phyloP scores from a whole-genome alignment of 805 yeast species.

The Kodamaea lidongshanica region DNA sequence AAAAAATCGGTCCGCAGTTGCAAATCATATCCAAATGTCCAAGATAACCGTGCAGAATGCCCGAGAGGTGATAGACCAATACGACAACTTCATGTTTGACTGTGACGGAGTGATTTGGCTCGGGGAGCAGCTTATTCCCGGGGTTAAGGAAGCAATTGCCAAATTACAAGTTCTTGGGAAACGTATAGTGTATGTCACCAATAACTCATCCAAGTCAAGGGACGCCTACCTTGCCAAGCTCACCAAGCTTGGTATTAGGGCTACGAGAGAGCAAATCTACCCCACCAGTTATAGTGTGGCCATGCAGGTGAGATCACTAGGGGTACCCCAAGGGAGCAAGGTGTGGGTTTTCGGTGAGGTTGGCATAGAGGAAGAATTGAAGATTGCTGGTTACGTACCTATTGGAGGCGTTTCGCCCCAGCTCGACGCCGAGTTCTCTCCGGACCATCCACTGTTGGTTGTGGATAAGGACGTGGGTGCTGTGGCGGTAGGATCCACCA shows the following conservation, averaged over 20 bases:
- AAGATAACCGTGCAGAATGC: too few relatives aligned
- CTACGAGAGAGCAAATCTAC: slow-evolving; percentile 24
- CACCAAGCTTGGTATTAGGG: slow-evolving; percentile 23
- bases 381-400: slow-evolving; percentile 27
- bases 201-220: slow-evolving; percentile 33
- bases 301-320: slow-evolving; percentile 12
- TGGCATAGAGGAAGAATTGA: slow-evolving; percentile 33
- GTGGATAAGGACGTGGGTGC: slow-evolving; percentile 37
- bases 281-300: slow-evolving; percentile 38
- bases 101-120: slow-evolving; percentile 42
- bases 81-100: slow-evolving; percentile 36
- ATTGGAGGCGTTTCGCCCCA: slow-evolving; percentile 30
- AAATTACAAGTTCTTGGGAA: slow-evolving; percentile 19
- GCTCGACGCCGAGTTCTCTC: slow-evolving; percentile 21
- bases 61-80: slow-evolving; percentile 17
- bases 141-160: slow-evolving; percentile 23
- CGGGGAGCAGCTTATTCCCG: slow-evolving; percentile 29
- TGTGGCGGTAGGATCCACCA: slow-evolving; percentile 36
- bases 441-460: slow-evolving; percentile 19
- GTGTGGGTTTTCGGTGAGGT: slow-evolving; percentile 37
- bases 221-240: slow-evolving; percentile 28
- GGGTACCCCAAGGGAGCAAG: slow-evolving; percentile 25
- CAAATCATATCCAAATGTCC: too few relatives aligned
- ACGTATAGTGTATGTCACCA: slow-evolving; percentile 31
- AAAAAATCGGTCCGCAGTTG: too few relatives aligned